Evolutionary conservation across 495 filamentous ascomycete genomes (phyloP), one percentile per base, ranked within the genome.

Genomic region (Penicillium canariense): DNA sequence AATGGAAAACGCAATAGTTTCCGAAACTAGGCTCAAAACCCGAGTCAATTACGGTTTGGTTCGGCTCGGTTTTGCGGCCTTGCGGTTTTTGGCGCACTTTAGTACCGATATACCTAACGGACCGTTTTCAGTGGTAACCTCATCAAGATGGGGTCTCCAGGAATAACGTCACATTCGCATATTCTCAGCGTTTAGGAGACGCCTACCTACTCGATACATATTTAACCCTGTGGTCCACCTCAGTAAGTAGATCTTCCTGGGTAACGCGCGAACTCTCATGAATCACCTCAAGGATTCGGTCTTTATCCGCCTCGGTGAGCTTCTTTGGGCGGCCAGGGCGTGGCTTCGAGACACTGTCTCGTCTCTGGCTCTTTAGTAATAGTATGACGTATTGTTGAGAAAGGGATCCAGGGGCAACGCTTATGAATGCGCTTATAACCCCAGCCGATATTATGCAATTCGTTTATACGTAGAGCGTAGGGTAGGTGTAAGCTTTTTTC

Each of bases 401-500:
- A 14, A 6, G 52, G 12, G 11, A 55, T 52, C 8, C 20, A 39
- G 3, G 52, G 57, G 38, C 56, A 55, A 7, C 53, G 52, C 8
- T 46, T 27, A 47, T 56, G 45, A 43, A 60, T 60, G 1, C 42
- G 31, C 10, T 55, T 59, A 55, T 55, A 51, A 4, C 44, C 51
- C 50, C 46, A 59, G 8, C 52, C 45, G 44, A 55, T 52, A 28
- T 46, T 27, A 32, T 53, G 44, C 9, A 53, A 36, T 27, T 58
- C 49, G 31, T 27, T 54, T 12, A 58, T 58, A 38, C 49, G 34
- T 28, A n/a, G 48, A 50, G 11, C 50, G 42, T 2, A 58, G 35
- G 47, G 51, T 39, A 28, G 56, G 53, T 28, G 46, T 52, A 38
- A 60, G 57, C 34, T 60, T 40, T 27, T n/a, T n/a, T n/a, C n/a